Conservation (phyloP, 768 basidiomycete genomes). For the Lentinula edodes region DNA sequence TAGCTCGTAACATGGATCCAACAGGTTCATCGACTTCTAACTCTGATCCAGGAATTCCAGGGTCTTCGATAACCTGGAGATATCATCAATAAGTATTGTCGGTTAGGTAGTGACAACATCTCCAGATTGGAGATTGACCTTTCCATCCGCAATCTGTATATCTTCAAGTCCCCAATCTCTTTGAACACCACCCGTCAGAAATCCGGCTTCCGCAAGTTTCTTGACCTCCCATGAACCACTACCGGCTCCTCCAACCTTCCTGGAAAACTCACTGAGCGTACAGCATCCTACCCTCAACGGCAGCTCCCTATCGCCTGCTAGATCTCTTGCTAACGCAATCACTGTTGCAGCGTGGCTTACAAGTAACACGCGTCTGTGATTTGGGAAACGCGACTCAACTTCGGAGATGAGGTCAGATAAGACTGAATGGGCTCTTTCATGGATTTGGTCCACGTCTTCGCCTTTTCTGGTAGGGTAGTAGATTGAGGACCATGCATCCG, state of each 20-base stretch:
- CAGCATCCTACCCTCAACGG: slow-evolving; percentile 71
- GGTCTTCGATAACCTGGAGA: slow-evolving; percentile 61
- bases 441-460: slow-evolving; percentile 59
- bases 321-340: slow-evolving; percentile 57
- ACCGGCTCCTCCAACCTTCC: slow-evolving; percentile 17
- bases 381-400: slow-evolving; percentile 38
- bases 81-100: slow-evolving; percentile 1
- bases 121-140: slow-evolving; percentile 31
- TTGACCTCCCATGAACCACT: slow-evolving; percentile 36
- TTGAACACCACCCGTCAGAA: slow-evolving; percentile 52
- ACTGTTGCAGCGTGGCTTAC: slow-evolving; percentile 73
- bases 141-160: slow-evolving; percentile 52
- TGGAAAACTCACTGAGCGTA: slow-evolving; percentile 54
- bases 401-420: slow-evolving; percentile 45
- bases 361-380: slow-evolving; percentile 51
- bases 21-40: slow-evolving; percentile 49
- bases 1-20: slow-evolving; percentile 39
- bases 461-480: slow-evolving; percentile 72
- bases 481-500: slow-evolving; percentile 51
- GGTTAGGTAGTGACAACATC: neutral
- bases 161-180: slow-evolving; percentile 85
- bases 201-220: slow-evolving; percentile 48
- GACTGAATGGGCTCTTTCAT: slow-evolving; percentile 52
- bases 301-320: slow-evolving; percentile 47
- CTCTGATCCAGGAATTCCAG: slow-evolving; percentile 66